Percentiles rank a stretch among this genome's conserved stretches.
phyloP scores from a whole-genome alignment of 805 yeast species.

The Kodamaea laetipori region DNA sequence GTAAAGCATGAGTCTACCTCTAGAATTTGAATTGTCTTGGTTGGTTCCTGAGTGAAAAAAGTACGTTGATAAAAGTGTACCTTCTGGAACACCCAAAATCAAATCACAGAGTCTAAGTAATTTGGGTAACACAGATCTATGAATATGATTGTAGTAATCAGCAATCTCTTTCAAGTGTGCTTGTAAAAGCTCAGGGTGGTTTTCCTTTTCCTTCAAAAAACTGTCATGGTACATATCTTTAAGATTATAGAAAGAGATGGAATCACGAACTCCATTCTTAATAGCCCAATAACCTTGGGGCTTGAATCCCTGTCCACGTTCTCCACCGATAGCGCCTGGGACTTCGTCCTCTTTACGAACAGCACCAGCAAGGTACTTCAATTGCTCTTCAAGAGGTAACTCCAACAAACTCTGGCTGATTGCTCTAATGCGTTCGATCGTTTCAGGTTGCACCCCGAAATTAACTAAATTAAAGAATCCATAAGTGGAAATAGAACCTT shows the following conservation, averaged over 20 bases:
- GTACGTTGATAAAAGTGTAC: constrained; percentile 9
- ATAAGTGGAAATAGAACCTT: constrained; percentile 12
- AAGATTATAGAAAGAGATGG: constrained; percentile 13
- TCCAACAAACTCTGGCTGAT: constrained; percentile 29
- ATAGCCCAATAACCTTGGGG: constrained; percentile 16
- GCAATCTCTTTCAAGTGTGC: constrained; percentile 13
- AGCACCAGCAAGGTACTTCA: constrained; percentile 32
- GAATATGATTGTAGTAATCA: constrained; percentile 12
- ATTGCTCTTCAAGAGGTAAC: constrained; percentile 28
- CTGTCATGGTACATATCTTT: constrained; percentile 8
- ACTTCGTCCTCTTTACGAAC: constrained; percentile 28
- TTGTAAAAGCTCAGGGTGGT: constrained; percentile 13
- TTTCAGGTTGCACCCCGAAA: constrained; percentile 23
- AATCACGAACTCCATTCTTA: constrained; percentile 14
- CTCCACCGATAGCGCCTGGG: constrained; percentile 12
- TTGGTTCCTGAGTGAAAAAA: constrained; percentile 13
- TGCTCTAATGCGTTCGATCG: constrained; percentile 23
- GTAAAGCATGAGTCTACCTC: constrained; percentile 31
- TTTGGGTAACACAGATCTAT: constrained; percentile 10
- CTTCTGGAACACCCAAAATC: constrained; percentile 66
- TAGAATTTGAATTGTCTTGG: constrained; percentile 25
- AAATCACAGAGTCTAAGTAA: constrained; percentile 35
- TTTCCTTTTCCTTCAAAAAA: constrained; percentile 8
- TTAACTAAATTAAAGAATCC: constrained; percentile 18
- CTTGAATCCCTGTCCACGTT: constrained; percentile 15